These are phyloP conservation scores for Achaetomiella virescens DNA, from an alignment of 495 filamentous ascomycete genomes.

Conservation along the genomic window DNA sequence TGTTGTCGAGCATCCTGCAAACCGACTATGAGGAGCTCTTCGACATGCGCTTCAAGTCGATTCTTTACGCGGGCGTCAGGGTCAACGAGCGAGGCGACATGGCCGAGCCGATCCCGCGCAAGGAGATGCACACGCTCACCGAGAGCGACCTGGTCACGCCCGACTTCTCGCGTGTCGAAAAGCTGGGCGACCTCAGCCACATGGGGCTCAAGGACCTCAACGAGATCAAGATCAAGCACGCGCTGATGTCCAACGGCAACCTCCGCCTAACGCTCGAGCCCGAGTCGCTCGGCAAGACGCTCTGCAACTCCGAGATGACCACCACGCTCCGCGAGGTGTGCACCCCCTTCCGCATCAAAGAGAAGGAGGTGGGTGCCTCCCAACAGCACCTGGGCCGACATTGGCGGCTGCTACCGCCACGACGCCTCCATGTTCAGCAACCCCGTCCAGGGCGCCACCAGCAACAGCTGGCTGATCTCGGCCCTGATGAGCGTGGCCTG, in stretches of 20 bases:
- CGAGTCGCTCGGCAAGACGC: slow-evolving; percentile 19
- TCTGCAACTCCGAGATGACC: slow-evolving; percentile 28
- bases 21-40: slow-evolving; percentile 40
- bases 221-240: slow-evolving; percentile 28
- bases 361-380: slow-evolving; percentile 24
- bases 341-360: slow-evolving; percentile 25
- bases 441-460: slow-evolving; percentile 32
- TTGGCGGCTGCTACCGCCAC: slow-evolving; percentile 15
- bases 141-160: slow-evolving; percentile 34
- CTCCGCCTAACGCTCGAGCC: slow-evolving; percentile 29
- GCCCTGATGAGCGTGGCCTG: slow-evolving; percentile 35
- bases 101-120: slow-evolving; percentile 27
- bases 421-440: slow-evolving; percentile 27
- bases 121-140: slow-evolving; percentile 31
- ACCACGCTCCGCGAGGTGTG: slow-evolving; percentile 30
- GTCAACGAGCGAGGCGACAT: slow-evolving; percentile 26
- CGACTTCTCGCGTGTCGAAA: slow-evolving; percentile 28
- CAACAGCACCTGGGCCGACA: slow-evolving; percentile 29
- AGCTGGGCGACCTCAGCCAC: slow-evolving; percentile 27
- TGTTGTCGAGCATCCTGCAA: slow-evolving; percentile 33
- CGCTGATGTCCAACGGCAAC: slow-evolving; percentile 33
- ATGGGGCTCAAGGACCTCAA: slow-evolving; percentile 29
- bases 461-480: slow-evolving; percentile 32
- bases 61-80: slow-evolving; percentile 33
- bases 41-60: slow-evolving; percentile 34